Evolutionary conservation across 176 grass and related monocot genomes (phyloP), one percentile per base, ranked within the genome.

Genomic region (Cenchrus fungigraminus): DNA sequence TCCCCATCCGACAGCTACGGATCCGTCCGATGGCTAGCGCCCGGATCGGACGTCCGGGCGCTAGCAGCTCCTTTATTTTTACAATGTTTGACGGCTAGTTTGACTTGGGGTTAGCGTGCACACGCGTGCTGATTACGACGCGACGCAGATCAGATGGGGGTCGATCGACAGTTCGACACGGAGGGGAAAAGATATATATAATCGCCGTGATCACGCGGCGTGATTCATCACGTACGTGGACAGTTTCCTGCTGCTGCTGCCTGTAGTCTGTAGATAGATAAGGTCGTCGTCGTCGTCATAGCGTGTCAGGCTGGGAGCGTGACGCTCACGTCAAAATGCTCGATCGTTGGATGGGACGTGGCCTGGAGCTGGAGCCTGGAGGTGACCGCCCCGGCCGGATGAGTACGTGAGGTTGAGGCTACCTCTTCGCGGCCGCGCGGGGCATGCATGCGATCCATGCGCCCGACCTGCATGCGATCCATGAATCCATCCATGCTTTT

Each of bases 351-450:
- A 42, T 28, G 0, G 10, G 51, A 32, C 31, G 1, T 40, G 37
- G 37, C 31, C 31, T 32, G 31, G 66, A n/a, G 8, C 54, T 56
- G 54, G 54, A 17, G 37, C 37, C 37, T 11, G 20, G 59, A 65
- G 43, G 59, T 65, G 76, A 79, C 76, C 71, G n/a, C 6, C 1
- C 14, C 1, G 6, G 42, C 14, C 13, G 43, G 68, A 44, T 22
- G 4, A 22, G 58, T 6, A 60, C 58, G 20, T 19, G 58, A 60
- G 14, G 58, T 2, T 19, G 58, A 60, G 54, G 58, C 9, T 71
- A 50, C 44, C 69, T 85, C 78, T 81, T 85, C 87, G 82, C 5
- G 77, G 60, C 1, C 44, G 77, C 75, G 14, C 70, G 53, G 87
- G 82, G 52, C 31, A 2, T 14, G 49, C 12, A 10, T 13, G 50